Evolutionary conservation across 148 eudicot genomes (phyloP), one percentile per base, ranked within the genome.

Genomic region (Euryodendron excelsum): DNA sequence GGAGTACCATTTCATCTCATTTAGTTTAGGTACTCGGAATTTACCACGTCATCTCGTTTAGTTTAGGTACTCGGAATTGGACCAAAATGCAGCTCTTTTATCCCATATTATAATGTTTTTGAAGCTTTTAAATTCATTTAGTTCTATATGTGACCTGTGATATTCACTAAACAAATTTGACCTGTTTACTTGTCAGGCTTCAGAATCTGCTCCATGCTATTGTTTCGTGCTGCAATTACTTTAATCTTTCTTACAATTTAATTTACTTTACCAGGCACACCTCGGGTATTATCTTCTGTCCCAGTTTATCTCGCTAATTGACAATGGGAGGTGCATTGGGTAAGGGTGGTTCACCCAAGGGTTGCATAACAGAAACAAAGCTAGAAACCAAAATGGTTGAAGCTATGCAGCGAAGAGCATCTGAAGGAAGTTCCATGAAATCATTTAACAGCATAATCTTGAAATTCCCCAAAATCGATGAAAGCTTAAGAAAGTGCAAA

Each of bases 391-490:
- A 91, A 84, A 87, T 95, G 86, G 84, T 81, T 52, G 91, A 91
- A 79, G 93, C 97, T 41, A 88, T 95, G 93, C 86, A 78, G 78
- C 89, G 84, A 75, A 87, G 97, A 80, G 96, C 86, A 78, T 63
- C 80, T 75, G 60, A 84, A 81, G 97, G 96, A 85, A 88, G 87
- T 76, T 67, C 84, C 23, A 77, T 89, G 77, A 95, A 87, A 75
- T 95, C 99, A 61, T 91, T 95, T 74, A 89, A 95, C 79, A 85
- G 84, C 82, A 85, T 95, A 45, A 90, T 95, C 75, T 87, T 95
- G 60, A 93, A 93, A 69, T 93, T 95, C 67, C 99, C 97, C 55
- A 95, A 93, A 83, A 95, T 95, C 61, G 99, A 91, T 79, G 80
- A 80, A 82, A 93, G 92, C 84, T 90, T 93, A 71, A 85, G 90